Conservation (phyloP, 345 rosid species). For the Streptanthus diversifolius region DNA sequence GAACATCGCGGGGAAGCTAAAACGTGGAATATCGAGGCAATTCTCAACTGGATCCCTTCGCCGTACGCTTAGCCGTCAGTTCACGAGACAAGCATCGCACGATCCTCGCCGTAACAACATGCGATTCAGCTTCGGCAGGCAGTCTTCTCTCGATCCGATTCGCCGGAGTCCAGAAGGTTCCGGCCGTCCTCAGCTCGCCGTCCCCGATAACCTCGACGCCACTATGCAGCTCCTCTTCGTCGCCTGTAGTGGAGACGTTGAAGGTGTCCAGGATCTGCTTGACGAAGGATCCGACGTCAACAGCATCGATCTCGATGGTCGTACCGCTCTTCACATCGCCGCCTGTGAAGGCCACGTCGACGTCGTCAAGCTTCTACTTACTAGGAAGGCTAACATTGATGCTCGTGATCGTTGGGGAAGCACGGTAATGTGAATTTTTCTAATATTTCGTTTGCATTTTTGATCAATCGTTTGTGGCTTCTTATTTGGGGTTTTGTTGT, state of each 20-base stretch:
- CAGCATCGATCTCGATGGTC: conserved; percentile 89
- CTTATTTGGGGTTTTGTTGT: conserved; percentile 10
- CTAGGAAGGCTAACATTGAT: conserved; percentile 72
- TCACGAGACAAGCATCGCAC: conserved; percentile 62
- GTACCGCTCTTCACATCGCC: conserved; percentile 91
- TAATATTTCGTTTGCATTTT: background rate
- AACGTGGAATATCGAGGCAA: conserved; percentile 74
- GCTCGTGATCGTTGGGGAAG: conserved; percentile 99
- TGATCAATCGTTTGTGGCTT: background rate
- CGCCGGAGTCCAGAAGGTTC: conserved; percentile 51
- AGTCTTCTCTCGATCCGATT: conserved; percentile 80
- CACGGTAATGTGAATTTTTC: conserved; percentile 49
- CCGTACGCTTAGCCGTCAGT: conserved; percentile 51
- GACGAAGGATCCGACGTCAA: conserved; percentile 77
- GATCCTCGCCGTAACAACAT: conserved; percentile 69
- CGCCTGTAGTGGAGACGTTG: conserved; percentile 75
- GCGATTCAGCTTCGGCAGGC: conserved; percentile 80
- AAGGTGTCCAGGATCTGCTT: conserved; percentile 76
- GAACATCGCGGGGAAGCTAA: conserved; percentile 49
- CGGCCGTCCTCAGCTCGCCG: conserved; percentile 44
- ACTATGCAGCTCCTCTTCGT: conserved; percentile 90
- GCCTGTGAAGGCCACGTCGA: conserved; percentile 94
- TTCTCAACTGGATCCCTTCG: conserved; percentile 72
- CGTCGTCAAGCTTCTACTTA: conserved; percentile 65
- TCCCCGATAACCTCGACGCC: conserved; percentile 87